A percentile compares a stretch with the other conserved stretches of the same genome.
Evolutionary conservation across 2,329 filamentous ascomycete species (phyloP).

Genomic region (Fonsecaea pedrosoi): DNA sequence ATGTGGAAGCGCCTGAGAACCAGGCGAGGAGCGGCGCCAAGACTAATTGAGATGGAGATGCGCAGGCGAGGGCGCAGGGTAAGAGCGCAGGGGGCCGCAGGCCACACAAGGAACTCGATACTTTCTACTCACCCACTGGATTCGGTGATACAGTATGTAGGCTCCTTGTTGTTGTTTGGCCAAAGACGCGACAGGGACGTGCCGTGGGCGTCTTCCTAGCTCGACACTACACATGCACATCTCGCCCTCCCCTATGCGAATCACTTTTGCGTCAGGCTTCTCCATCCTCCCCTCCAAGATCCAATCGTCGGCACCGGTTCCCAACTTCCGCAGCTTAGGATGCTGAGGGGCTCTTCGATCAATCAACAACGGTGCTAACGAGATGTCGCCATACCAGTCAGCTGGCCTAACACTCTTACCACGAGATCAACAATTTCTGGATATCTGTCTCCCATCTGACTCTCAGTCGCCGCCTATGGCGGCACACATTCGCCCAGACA

Average conservation of each 20-base stretch:
- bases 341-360: neutral
- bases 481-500: neutral
- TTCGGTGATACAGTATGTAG: too few species aligned
- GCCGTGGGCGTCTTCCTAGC: neutral
- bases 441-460: neutral
- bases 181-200: neutral
- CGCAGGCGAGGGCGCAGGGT: too few species aligned
- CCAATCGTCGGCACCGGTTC: neutral
- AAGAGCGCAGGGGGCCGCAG: too few species aligned
- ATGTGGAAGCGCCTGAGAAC: too few species aligned
- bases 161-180: neutral
- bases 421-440: neutral
- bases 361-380: neutral
- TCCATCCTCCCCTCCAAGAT: neutral
- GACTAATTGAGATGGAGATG: too few species aligned
- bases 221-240: neutral
- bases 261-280: neutral
- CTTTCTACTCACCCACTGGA: too few species aligned
- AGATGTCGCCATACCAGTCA: neutral
- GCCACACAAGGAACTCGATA: too few species aligned
- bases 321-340: neutral
- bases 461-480: neutral
- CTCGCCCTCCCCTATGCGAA: neutral
- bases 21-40: too few species aligned
- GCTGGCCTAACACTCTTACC: neutral